Conservation (phyloP, 176 grass and related monocot genomes). For the Neostapfia colusana region DNA sequence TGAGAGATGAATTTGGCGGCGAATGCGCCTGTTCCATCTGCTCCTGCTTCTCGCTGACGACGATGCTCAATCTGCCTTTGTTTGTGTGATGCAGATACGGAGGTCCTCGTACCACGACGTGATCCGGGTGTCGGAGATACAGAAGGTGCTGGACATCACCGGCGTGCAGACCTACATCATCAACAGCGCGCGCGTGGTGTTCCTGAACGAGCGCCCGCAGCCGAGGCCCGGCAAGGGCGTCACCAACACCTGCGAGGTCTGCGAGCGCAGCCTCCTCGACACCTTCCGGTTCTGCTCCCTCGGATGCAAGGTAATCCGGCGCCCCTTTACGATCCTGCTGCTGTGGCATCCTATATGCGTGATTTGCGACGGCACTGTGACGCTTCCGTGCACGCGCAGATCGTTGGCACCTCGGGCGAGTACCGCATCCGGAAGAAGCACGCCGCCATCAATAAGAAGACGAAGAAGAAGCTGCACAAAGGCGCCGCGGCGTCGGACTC, state of each 20-base stretch:
- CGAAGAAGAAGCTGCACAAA: constrained; percentile 36
- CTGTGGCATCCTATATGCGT: neutral
- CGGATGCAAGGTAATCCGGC: constrained; percentile 72
- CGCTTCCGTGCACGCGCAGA: constrained; percentile 30
- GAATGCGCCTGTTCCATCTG: constrained; percentile 40
- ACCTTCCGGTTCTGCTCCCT: constrained; percentile 98
- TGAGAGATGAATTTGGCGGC: too few species aligned
- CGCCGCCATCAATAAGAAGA: constrained; percentile 39
- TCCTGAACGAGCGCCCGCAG: constrained; percentile 93
- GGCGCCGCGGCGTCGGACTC: constrained; percentile 41
- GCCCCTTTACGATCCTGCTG: neutral
- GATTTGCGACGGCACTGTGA: constrained; percentile 16
- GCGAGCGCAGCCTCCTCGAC: constrained; percentile 92
- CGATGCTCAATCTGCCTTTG: neutral
- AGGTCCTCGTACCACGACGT: constrained; percentile 97
- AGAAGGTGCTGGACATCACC: constrained; percentile 93
- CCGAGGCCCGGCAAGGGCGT: constrained; percentile 92
- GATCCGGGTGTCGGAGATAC: constrained; percentile 95
- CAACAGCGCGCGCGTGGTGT: constrained; percentile 95
- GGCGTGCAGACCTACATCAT: constrained; percentile 99
- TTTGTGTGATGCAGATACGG: constrained; percentile 57
- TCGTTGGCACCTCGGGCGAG: constrained; percentile 53
- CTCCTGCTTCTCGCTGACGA: constrained; percentile 20
- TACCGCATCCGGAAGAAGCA: constrained; percentile 50
- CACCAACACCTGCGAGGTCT: constrained; percentile 98